These are phyloP conservation scores for Steccherinum ochraceum DNA, from an alignment of 768 basidiomycete genomes.

Conservation along the genomic window DNA sequence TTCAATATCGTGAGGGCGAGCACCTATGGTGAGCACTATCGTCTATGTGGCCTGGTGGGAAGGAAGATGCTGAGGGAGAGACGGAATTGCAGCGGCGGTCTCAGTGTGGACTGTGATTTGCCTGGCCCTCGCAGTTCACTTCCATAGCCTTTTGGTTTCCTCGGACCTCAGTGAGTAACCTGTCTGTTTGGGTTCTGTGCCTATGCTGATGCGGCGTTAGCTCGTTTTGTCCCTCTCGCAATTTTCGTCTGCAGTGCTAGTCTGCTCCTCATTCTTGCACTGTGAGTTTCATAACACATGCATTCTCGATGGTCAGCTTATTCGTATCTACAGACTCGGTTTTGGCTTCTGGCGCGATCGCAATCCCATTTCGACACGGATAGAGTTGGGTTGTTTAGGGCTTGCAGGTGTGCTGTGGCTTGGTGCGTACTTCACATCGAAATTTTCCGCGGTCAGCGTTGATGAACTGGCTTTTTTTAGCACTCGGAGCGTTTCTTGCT, in stretches of 20 bases:
- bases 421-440: conserved; percentile 35
- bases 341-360: conserved; percentile 58
- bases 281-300: conserved; percentile 39
- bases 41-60: neutral
- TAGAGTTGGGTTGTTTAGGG: conserved; percentile 67
- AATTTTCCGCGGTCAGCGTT: conserved; percentile 1
- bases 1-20: conserved; percentile 65
- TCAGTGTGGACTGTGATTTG: conserved; percentile 74
- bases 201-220: conserved; percentile 29
- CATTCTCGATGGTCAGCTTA: neutral
- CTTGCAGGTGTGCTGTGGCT: conserved; percentile 76
- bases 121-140: conserved; percentile 73
- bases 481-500: conserved; percentile 65
- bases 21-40: conserved; percentile 52
- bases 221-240: conserved; percentile 83
- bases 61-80: conserved; percentile 6
- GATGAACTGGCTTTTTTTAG: conserved; percentile 30
- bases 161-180: conserved; percentile 70
- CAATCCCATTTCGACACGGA: conserved; percentile 75
- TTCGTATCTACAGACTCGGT: conserved; percentile 39
- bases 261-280: conserved; percentile 56
- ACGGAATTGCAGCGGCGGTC: conserved; percentile 42
- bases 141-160: conserved; percentile 61
- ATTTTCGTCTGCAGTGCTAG: conserved; percentile 74
- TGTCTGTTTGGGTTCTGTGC: neutral